Percentiles rank a stretch among this genome's conserved stretches.
Evolutionary conservation across 2,329 filamentous ascomycete genomes (phyloP).

Genomic region (Colletotrichum brevisporum): DNA sequence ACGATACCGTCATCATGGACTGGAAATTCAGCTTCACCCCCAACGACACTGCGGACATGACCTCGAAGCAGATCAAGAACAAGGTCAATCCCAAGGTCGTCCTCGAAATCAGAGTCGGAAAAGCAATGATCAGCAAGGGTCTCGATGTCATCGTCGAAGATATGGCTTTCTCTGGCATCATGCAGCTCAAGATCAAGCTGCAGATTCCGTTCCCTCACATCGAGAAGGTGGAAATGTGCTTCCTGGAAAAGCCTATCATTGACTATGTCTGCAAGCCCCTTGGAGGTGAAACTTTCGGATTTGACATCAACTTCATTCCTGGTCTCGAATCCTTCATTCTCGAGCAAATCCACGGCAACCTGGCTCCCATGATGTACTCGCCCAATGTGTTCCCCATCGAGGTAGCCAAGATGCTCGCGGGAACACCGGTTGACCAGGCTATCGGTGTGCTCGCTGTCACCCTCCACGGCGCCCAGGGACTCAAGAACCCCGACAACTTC

Average conservation of each 20-base stretch:
- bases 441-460: conserved; percentile 95
- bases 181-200: conserved; percentile 98
- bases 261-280: conserved; percentile 99
- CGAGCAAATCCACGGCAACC: conserved; percentile 94
- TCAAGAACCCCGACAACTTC: conserved; percentile 97
- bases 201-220: conserved; percentile 97
- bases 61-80: conserved; percentile 88
- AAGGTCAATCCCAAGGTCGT: conserved; percentile 98
- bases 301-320: conserved; percentile 99
- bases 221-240: conserved; percentile 94
- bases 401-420: conserved; percentile 97
- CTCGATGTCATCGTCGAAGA: conserved; percentile 98
- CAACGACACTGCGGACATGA: conserved; percentile 94
- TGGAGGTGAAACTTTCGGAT: conserved; percentile 94
- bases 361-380: conserved; percentile 97
- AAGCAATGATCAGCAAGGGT: conserved; percentile 97
- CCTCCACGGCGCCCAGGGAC: conserved; percentile 88
- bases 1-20: conserved; percentile 98
- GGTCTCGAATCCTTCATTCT: conserved; percentile 94
- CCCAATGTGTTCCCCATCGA: conserved; percentile 99
- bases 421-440: conserved; percentile 93
- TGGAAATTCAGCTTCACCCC: conserved; percentile 99
- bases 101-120: conserved; percentile 93
- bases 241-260: conserved; percentile 88
- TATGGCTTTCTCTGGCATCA: conserved; percentile 94